phyloP scores from a whole-genome alignment of 2,329 filamentous ascomycete species.

The Tothia fuscella region DNA sequence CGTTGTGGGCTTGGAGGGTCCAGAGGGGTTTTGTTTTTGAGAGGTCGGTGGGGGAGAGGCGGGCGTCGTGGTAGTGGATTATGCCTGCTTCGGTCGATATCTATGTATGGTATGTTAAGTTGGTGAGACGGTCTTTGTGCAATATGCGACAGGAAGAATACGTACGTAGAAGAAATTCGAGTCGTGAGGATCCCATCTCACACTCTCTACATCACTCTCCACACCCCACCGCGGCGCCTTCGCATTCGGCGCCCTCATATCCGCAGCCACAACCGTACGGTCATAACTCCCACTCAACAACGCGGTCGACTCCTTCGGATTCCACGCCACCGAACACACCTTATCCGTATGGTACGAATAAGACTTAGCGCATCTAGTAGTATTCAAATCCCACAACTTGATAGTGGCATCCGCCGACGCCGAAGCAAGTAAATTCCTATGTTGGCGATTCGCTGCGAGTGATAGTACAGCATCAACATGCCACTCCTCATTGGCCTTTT shows the following conservation, averaged over 20 bases:
- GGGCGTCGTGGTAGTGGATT: slow-evolving; percentile 82
- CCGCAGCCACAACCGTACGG: slow-evolving; percentile 81
- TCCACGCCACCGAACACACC: slow-evolving; percentile 92
- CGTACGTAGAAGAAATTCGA: slow-evolving; percentile 81
- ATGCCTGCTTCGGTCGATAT: slow-evolving; percentile 78
- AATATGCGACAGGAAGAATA: slow-evolving; percentile 7
- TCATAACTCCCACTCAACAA: slow-evolving; percentile 92
- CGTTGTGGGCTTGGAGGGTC: slow-evolving; percentile 91
- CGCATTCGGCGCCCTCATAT: slow-evolving; percentile 86
- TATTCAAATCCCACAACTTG: slow-evolving; percentile 95
- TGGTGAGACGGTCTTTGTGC: neutral
- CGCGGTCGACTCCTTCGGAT: slow-evolving; percentile 73
- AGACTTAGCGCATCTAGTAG: slow-evolving; percentile 83
- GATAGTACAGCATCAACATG: slow-evolving; percentile 91
- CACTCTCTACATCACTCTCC: slow-evolving; percentile 86
- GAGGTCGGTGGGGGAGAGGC: slow-evolving; percentile 61
- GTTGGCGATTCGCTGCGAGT: slow-evolving; percentile 81
- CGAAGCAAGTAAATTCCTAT: slow-evolving; percentile 88
- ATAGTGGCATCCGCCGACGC: slow-evolving; percentile 94
- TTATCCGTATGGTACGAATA: slow-evolving; percentile 96
- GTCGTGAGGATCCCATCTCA: slow-evolving; percentile 89
- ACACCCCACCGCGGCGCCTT: slow-evolving; percentile 80
- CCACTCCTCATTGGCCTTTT: slow-evolving; percentile 80
- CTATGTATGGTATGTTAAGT: slow-evolving; percentile 15
- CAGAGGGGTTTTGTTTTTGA: slow-evolving; percentile 73